phyloP scores from a whole-genome alignment of 1,139 yeast genomes.

The Eremothecium gossypii region DNA sequence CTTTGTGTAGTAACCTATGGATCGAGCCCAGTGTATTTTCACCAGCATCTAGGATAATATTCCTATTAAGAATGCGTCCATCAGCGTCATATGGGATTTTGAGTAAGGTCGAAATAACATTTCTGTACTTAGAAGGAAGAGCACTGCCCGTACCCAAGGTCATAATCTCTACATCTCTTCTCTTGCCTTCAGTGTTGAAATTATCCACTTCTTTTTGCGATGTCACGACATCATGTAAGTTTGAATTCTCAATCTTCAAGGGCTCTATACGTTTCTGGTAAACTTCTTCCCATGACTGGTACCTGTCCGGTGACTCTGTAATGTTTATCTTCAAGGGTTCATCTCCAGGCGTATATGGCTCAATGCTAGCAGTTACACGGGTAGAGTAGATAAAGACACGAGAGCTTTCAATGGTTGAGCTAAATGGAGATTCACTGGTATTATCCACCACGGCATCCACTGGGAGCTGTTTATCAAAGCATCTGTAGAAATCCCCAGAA shows the following conservation, averaged over 20 bases:
- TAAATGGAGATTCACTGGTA: not conserved
- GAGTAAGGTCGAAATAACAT: slow-evolving; percentile 70
- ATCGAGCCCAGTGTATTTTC: slow-evolving; percentile 81
- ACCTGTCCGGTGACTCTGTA: slow-evolving; percentile 15
- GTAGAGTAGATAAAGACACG: slow-evolving; percentile 23
- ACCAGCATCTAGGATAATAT: slow-evolving; percentile 77
- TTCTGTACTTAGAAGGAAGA: slow-evolving; percentile 73
- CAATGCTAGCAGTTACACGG: slow-evolving; percentile 14
- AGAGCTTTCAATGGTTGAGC: slow-evolving; percentile 10
- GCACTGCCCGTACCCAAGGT: slow-evolving; percentile 95
- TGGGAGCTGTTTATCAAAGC: slow-evolving; percentile 9
- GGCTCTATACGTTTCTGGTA: slow-evolving; percentile 38
- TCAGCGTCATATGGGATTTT: slow-evolving; percentile 46
- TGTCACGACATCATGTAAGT: slow-evolving; percentile 13
- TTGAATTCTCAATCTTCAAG: slow-evolving; percentile 15
- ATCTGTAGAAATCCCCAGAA: slow-evolving; percentile 27
- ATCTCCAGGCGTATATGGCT: slow-evolving; percentile 18
- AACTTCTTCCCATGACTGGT: slow-evolving; percentile 34
- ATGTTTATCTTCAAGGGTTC: slow-evolving; percentile 17
- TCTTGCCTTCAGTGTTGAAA: slow-evolving; percentile 16
- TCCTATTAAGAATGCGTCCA: slow-evolving; percentile 33
- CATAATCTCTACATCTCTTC: slow-evolving; percentile 55
- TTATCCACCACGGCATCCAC: not conserved
- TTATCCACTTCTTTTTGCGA: slow-evolving; percentile 18
- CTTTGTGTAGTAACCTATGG: slow-evolving; percentile 49